These are phyloP conservation scores for Saccharomyces hybrid DNA, from an alignment of 1,139 yeast species.

Conservation along the genomic window DNA sequence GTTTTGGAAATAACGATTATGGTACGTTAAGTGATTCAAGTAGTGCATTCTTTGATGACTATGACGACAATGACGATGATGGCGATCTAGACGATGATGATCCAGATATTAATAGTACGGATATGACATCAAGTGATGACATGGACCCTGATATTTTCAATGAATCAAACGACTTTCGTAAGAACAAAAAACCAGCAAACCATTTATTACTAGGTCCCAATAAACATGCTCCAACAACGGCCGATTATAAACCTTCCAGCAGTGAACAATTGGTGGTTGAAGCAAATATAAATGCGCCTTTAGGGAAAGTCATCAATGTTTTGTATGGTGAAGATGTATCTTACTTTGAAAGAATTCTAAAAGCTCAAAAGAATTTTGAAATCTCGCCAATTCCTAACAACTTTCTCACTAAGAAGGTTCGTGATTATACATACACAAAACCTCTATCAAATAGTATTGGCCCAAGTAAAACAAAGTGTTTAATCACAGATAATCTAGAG, in stretches of 20 bases:
- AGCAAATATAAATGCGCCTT: constrained; percentile 60
- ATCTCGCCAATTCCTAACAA: constrained; percentile 46
- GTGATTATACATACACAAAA: constrained; percentile 66
- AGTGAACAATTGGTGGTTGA: constrained; percentile 60
- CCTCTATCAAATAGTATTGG: constrained; percentile 82
- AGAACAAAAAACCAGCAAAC: constrained; percentile 2
- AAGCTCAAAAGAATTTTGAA: constrained; percentile 65
- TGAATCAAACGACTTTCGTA: constrained; percentile 2
- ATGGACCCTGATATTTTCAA: constrained; percentile 17
- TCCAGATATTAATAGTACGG: constrained; percentile 14
- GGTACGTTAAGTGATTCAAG: constrained; percentile 10
- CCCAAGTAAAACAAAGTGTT: constrained; percentile 84
- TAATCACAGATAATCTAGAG: constrained; percentile 60
- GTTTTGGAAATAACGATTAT: constrained; percentile 15
- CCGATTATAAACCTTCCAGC: constrained; percentile 43
- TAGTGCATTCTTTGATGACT: constrained; percentile 10
- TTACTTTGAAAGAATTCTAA: constrained; percentile 43
- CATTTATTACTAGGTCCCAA: constrained; percentile 29
- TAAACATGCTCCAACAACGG: constrained; percentile 48
- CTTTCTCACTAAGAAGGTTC: constrained; percentile 36
- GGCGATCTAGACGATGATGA: not conserved
- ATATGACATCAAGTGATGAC: constrained; percentile 26
- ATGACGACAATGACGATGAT: too few species aligned
- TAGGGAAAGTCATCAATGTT: constrained; percentile 62
- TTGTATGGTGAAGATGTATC: constrained; percentile 67